A percentile compares a stretch with the other conserved stretches of the same genome.
These are phyloP conservation scores for Maudiozyma bulderi DNA, from an alignment of 805 yeast species.

Conservation along the genomic window DNA sequence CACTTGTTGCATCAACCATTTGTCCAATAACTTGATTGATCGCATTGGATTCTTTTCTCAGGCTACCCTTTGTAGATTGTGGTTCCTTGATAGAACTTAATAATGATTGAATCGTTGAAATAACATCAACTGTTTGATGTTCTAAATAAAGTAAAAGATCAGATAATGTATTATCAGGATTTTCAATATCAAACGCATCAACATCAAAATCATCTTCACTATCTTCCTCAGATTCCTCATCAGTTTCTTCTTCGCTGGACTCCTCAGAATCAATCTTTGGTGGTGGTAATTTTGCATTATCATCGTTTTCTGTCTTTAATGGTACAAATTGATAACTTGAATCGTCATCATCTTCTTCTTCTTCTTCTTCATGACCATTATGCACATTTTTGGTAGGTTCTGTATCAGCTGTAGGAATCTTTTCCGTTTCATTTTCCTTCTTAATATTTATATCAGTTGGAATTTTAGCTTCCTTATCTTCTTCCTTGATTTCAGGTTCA, in stretches of 20 bases:
- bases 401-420: background rate
- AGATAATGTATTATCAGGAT: slow-evolving; percentile 81
- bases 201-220: slow-evolving; percentile 43
- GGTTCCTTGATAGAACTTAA: slow-evolving; percentile 69
- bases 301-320: background rate
- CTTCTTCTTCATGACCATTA: background rate
- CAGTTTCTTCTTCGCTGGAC: slow-evolving; percentile 21
- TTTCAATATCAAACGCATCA: slow-evolving; percentile 68
- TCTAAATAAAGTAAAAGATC: slow-evolving; percentile 79
- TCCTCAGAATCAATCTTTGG: slow-evolving; percentile 1
- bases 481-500: background rate
- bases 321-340: slow-evolving; percentile 13
- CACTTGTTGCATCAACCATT: slow-evolving; percentile 84
- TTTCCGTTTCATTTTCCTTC: background rate
- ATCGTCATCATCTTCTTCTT: slow-evolving; percentile 3
- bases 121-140: slow-evolving; percentile 88
- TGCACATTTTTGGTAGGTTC: background rate
- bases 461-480: background rate
- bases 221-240: slow-evolving; percentile 9
- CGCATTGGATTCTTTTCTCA: slow-evolving; percentile 64
- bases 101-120: slow-evolving; percentile 77
- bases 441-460: background rate
- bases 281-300: background rate
- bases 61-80: slow-evolving; percentile 63
- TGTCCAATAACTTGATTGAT: slow-evolving; percentile 70